These are phyloP conservation scores for Aspergillus sp. DNA, from an alignment of 2,329 filamentous ascomycete genomes.

Conservation along the genomic window DNA sequence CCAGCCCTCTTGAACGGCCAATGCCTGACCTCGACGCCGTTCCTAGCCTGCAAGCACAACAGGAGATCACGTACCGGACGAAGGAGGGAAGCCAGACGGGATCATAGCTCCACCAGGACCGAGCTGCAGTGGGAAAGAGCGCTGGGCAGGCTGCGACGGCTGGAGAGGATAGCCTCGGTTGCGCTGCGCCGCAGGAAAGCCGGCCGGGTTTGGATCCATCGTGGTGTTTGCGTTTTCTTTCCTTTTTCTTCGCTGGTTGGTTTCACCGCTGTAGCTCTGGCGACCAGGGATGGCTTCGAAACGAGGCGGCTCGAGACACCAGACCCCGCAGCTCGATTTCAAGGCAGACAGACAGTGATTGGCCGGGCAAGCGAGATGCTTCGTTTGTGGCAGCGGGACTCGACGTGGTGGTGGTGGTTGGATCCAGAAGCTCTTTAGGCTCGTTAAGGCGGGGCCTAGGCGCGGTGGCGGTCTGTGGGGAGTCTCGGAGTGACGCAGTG, in stretches of 20 bases:
- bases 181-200: slow-evolving; percentile 16
- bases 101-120: slow-evolving; percentile 31
- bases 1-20: background rate
- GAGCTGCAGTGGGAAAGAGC: slow-evolving; percentile 29
- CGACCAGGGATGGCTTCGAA: slow-evolving; percentile 7
- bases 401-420: slow-evolving; percentile 5
- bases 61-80: slow-evolving; percentile 22
- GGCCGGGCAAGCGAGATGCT: slow-evolving; percentile 1
- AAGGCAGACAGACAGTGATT: slow-evolving; percentile 4
- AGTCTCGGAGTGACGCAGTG: too few relatives aligned
- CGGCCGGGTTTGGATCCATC: slow-evolving; percentile 24
- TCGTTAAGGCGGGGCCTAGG: too few relatives aligned
- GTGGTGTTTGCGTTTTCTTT: slow-evolving; percentile 4
- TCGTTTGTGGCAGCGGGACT: slow-evolving; percentile 1
- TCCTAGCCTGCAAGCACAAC: slow-evolving; percentile 7
- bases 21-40: background rate
- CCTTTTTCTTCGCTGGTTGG: background rate
- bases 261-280: too few relatives aligned
- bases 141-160: slow-evolving; percentile 21
- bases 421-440: too few relatives aligned
- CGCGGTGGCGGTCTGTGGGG: too few relatives aligned
- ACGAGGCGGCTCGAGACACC: slow-evolving; percentile 4
- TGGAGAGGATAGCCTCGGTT: slow-evolving; percentile 25
- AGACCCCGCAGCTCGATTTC: slow-evolving; percentile 3
- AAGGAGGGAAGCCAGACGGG: slow-evolving; percentile 26